Conservation (phyloP, 2,329 filamentous ascomycete species). For the Apiospora rasikravindrae region DNA sequence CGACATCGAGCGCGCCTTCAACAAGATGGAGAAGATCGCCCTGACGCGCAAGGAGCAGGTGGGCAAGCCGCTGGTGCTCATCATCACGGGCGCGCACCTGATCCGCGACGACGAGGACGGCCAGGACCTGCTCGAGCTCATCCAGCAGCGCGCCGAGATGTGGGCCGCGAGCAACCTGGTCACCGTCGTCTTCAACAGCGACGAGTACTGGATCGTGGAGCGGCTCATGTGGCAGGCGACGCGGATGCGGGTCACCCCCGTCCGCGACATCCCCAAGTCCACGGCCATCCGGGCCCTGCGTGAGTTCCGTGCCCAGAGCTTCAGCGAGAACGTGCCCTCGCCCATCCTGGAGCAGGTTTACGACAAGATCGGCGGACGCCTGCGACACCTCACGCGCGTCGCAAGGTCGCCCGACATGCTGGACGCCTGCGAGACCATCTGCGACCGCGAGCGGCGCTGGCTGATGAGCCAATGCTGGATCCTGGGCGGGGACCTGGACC, state of each 20-base stretch:
- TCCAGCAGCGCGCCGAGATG: conserved; percentile 92
- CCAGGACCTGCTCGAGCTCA: conserved; percentile 88
- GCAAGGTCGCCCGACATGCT: conserved; percentile 59
- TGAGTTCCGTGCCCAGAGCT: conserved; percentile 55
- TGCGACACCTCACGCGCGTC: conserved; percentile 58
- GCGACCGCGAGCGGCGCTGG: conserved; percentile 74
- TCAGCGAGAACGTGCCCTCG: conserved; percentile 45
- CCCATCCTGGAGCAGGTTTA: conserved; percentile 56
- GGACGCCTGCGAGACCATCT: conserved; percentile 60
- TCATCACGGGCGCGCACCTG: conserved; percentile 93
- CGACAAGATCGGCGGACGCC: conserved; percentile 57
- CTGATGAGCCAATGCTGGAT: conserved; percentile 80
- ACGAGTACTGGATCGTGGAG: conserved; percentile 65
- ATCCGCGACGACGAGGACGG: conserved; percentile 91
- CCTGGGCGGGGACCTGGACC: conserved; percentile 71
- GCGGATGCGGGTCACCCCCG: conserved; percentile 58
- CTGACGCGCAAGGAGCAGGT: conserved; percentile 67
- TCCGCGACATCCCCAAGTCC: conserved; percentile 55
- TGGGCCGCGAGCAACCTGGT: conserved; percentile 75
- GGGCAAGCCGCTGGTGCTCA: conserved; percentile 79
- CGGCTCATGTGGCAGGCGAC: conserved; percentile 60
- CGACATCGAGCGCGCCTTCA: conserved; percentile 95
- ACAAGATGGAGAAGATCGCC: conserved; percentile 97
- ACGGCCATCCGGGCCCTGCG: conserved; percentile 53
- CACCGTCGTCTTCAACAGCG: conserved; percentile 62